Conservation (phyloP, 331 rosid genomes). For the Malus hybrid region DNA sequence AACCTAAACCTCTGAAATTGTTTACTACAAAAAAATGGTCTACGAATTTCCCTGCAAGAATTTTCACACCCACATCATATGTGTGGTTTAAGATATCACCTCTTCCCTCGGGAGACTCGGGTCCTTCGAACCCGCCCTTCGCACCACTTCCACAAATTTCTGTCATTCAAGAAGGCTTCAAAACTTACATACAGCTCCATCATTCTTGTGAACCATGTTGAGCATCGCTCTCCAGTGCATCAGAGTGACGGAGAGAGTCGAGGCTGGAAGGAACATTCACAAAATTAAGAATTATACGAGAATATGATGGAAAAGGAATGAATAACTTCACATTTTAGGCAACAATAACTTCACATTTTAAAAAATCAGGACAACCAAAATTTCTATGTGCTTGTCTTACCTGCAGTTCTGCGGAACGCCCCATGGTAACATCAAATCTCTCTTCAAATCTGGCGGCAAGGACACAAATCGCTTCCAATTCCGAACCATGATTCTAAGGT, state of each 20-base stretch:
- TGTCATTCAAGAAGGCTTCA: not conserved
- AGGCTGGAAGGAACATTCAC: constrained; percentile 43
- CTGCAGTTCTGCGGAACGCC: constrained; percentile 95
- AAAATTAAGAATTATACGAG: constrained; percentile 2
- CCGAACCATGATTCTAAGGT: constrained; percentile 75
- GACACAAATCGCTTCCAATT: constrained; percentile 80
- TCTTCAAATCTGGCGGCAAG: constrained; percentile 59
- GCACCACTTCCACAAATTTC: not conserved
- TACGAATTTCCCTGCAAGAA: not conserved
- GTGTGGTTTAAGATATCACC: not conserved
- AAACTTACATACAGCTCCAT: not conserved
- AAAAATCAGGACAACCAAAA: not conserved
- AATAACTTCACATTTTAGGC: not conserved
- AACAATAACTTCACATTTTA: not conserved
- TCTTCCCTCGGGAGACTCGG: not conserved
- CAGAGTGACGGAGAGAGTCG: constrained; percentile 36
- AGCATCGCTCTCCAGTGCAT: constrained; percentile 15
- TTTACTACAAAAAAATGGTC: not conserved
- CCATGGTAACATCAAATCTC: constrained; percentile 53
- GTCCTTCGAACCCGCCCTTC: not conserved
- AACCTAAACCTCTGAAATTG: not conserved
- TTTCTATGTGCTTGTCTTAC: constrained; percentile 14
- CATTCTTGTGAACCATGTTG: not conserved
- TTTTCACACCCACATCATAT: not conserved
- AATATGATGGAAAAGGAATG: constrained; percentile 7